Percentiles rank a stretch among this genome's conserved stretches.
phyloP scores from a whole-genome alignment of 768 basidiomycete species.

The Dioszegia aurantiaca region DNA sequence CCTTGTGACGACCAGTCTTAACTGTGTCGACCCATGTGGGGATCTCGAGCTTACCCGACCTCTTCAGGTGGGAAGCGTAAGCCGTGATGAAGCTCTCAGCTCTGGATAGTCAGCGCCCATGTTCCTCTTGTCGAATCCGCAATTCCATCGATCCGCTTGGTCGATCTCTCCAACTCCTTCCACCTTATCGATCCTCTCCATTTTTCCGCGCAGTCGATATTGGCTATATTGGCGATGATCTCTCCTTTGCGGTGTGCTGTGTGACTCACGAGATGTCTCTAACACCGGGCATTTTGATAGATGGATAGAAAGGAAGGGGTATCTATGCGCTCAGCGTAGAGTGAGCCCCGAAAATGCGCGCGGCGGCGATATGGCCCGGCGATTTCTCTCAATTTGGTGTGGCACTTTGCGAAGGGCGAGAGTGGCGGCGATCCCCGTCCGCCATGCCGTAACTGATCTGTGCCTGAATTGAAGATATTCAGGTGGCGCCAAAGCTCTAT shows the following conservation, averaged over 20 bases:
- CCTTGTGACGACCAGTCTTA: conserved; percentile 96
- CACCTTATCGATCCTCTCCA: conserved; percentile 4
- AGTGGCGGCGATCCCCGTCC: background rate
- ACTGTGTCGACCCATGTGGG: conserved; percentile 95
- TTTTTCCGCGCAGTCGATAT: background rate
- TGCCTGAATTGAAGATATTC: conserved; percentile 9
- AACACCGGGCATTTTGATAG: conserved; percentile 57
- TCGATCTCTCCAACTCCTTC: background rate
- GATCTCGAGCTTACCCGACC: conserved; percentile 98
- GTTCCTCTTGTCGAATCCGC: background rate
- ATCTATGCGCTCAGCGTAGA: background rate
- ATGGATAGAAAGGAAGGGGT: conserved; percentile 24
- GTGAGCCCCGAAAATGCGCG: background rate
- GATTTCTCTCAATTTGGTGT: conserved; percentile 13
- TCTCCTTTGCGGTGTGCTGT: background rate
- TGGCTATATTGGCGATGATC: background rate
- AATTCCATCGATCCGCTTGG: background rate
- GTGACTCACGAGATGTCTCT: conserved; percentile 56
- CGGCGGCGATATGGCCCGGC: background rate
- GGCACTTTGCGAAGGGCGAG: background rate
- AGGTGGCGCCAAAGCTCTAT: conserved; percentile 1
- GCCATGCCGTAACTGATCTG: background rate
- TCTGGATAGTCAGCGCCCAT: conserved; percentile 55
- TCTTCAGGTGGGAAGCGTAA: conserved; percentile 93
- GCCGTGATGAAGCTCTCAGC: conserved; percentile 90